phyloP scores from a whole-genome alignment of 2,329 filamentous ascomycete genomes.

The Beauveria bassiana region DNA sequence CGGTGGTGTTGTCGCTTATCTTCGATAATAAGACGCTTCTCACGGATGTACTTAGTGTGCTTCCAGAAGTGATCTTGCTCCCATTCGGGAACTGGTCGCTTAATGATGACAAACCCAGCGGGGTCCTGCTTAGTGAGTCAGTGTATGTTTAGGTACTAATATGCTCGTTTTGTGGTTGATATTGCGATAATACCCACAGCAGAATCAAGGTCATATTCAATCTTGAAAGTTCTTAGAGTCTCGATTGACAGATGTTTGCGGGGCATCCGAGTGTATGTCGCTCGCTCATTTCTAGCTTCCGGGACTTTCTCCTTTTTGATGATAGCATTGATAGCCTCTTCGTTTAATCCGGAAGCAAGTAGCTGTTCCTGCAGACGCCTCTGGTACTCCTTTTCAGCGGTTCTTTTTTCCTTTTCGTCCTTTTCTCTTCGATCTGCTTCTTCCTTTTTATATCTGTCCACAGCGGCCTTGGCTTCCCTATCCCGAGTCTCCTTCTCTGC shows the following conservation, averaged over 20 bases:
- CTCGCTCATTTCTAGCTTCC: conserved; percentile 26
- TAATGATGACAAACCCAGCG: conserved; percentile 64
- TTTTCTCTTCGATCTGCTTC: conserved; percentile 39
- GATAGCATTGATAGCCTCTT: conserved; percentile 51
- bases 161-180: background rate
- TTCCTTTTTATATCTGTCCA: conserved; percentile 41
- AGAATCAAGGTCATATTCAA: conserved; percentile 50
- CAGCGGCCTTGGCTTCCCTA: conserved; percentile 39
- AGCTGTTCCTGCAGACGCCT: conserved; percentile 50
- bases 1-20: conserved; percentile 36
- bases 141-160: background rate
- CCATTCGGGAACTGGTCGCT: conserved; percentile 62
- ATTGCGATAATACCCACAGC: conserved; percentile 32
- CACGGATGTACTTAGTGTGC: conserved; percentile 59
- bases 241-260: conserved; percentile 54
- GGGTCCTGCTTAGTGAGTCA: conserved; percentile 45
- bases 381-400: conserved; percentile 46
- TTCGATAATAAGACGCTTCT: conserved; percentile 44
- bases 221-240: conserved; percentile 46
- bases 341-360: conserved; percentile 49
- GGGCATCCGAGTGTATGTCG: conserved; percentile 58
- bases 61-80: conserved; percentile 66
- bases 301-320: conserved; percentile 47
- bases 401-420: conserved; percentile 40
- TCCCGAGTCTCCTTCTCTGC: conserved; percentile 35